Evolutionary conservation across 768 basidiomycete species (phyloP).

Genomic region (Tulasnella sp.): DNA sequence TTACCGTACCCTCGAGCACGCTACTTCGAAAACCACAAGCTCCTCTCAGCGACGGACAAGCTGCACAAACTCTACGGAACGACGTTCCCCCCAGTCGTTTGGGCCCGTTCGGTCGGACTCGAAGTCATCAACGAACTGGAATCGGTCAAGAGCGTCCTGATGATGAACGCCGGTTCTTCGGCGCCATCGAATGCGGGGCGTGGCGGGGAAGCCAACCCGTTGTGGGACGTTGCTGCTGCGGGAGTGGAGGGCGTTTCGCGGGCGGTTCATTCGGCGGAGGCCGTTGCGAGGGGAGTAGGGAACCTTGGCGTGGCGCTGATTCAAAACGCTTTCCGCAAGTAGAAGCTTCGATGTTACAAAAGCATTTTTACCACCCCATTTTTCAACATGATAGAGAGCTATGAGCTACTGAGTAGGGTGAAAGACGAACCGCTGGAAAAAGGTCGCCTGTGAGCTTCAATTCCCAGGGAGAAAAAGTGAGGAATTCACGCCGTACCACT

Average conservation of each 20-base stretch:
- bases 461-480: not conserved
- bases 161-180: constrained; percentile 64
- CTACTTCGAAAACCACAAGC: constrained; percentile 79
- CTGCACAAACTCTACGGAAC: constrained; percentile 81
- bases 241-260: constrained; percentile 1
- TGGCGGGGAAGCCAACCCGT: not conserved
- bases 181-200: not conserved
- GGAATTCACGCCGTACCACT: not conserved
- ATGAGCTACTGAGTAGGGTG: not conserved
- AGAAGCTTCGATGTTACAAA: not conserved
- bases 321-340: not conserved
- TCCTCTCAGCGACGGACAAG: constrained; percentile 83
- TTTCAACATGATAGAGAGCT: not conserved
- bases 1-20: constrained; percentile 72
- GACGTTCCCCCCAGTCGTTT: constrained; percentile 65
- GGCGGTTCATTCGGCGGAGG: not conserved
- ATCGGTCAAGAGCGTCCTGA: constrained; percentile 72
- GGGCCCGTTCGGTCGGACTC: constrained; percentile 80
- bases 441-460: not conserved
- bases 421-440: not conserved
- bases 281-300: not conserved
- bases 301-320: constrained; percentile 1
- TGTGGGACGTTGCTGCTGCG: constrained; percentile 12
- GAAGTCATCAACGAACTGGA: constrained; percentile 90
- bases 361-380: not conserved